Percentiles rank a stretch among this genome's conserved stretches.
phyloP scores from a whole-genome alignment of 1,284 basidiomycete genomes.

The Marasmius oreades region DNA sequence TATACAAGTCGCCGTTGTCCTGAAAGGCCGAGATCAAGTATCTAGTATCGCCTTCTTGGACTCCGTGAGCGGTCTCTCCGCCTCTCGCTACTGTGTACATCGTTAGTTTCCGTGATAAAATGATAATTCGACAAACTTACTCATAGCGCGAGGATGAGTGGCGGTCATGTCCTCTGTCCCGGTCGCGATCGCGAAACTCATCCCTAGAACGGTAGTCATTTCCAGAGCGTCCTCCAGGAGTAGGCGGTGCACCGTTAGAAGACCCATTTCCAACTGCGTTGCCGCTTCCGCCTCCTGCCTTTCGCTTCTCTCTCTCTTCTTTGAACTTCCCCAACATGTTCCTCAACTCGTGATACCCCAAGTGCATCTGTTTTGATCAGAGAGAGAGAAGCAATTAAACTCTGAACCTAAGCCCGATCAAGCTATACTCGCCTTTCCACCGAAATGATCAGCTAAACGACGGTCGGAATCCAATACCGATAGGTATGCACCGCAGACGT shows the following conservation, averaged over 20 bases:
- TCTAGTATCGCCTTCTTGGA: constrained; percentile 67
- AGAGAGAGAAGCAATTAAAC: constrained; percentile 16
- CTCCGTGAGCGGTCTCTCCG: constrained; percentile 75
- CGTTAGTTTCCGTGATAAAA: constrained; percentile 16
- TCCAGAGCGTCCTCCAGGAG: constrained; percentile 34
- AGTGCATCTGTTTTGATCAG: constrained; percentile 78
- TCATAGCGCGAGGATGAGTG: constrained; percentile 71
- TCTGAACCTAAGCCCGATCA: background rate
- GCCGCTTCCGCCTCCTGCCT: constrained; percentile 43
- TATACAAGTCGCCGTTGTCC: background rate
- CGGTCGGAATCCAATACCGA: constrained; percentile 98
- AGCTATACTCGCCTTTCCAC: constrained; percentile 79
- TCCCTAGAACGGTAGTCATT: constrained; percentile 56
- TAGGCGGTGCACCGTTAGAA: constrained; percentile 29
- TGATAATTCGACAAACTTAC: constrained; percentile 44
- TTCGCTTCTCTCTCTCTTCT: constrained; percentile 84
- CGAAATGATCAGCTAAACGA: constrained; percentile 98
- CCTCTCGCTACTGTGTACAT: constrained; percentile 47
- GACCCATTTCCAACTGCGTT: constrained; percentile 18
- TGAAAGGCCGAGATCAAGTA: background rate
- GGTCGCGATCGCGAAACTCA: constrained; percentile 55
- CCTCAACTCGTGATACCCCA: constrained; percentile 96
- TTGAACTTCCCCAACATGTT: constrained; percentile 89
- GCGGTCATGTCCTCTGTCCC: constrained; percentile 67
- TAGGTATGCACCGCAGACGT: constrained; percentile 98